Evolutionary conservation across 2,329 filamentous ascomycete species (phyloP).

Genomic region (Ilyonectria destructans): DNA sequence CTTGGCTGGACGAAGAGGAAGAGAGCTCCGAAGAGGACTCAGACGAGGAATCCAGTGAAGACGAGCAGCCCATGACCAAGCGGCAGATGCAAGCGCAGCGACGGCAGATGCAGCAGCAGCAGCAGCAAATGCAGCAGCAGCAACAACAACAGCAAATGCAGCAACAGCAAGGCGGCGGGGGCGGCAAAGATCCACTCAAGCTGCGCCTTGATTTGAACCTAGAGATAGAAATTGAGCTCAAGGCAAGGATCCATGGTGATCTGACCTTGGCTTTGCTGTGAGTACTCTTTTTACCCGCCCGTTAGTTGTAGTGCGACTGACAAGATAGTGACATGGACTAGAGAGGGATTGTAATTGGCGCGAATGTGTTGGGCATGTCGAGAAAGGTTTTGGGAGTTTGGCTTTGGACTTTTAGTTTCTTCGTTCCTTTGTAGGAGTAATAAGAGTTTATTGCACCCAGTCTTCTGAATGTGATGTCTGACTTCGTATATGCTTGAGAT

Average conservation of each 20-base stretch:
- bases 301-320: constrained; percentile 34
- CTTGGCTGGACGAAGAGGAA: constrained; percentile 46
- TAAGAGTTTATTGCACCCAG: background rate
- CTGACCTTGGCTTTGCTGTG: constrained; percentile 81
- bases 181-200: constrained; percentile 65
- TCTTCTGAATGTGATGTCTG: too few species aligned
- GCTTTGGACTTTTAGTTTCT: background rate
- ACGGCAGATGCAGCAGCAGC: constrained; percentile 39
- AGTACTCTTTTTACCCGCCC: constrained; percentile 48
- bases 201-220: constrained; percentile 85
- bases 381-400: background rate
- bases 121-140: constrained; percentile 39
- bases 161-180: constrained; percentile 38
- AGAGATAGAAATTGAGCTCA: constrained; percentile 88
- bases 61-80: constrained; percentile 12
- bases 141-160: constrained; percentile 41
- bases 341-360: constrained; percentile 38
- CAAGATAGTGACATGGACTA: constrained; percentile 48
- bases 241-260: constrained; percentile 89
- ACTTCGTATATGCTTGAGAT: background rate
- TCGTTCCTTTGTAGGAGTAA: background rate
- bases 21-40: constrained; percentile 19
- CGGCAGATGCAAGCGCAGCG: constrained; percentile 26
- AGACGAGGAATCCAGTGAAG: constrained; percentile 33
- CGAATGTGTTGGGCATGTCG: background rate